These are phyloP conservation scores for Tricholoma bakamatsutake DNA, from an alignment of 768 basidiomycete genomes.

Conservation along the genomic window DNA sequence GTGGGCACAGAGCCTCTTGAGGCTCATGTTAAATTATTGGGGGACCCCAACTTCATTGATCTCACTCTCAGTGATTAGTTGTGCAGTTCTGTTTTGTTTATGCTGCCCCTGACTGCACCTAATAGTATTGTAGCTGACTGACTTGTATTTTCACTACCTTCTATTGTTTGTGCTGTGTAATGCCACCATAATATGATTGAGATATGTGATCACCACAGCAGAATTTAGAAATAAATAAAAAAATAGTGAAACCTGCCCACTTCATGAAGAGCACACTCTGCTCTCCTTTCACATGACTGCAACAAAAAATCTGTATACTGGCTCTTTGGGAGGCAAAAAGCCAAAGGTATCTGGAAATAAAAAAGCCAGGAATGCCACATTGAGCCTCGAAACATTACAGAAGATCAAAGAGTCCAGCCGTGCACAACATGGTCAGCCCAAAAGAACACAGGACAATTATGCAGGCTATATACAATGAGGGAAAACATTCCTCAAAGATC, in stretches of 20 bases:
- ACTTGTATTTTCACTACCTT: neutral
- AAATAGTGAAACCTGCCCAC: neutral
- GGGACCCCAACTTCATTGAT: neutral
- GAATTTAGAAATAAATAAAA: neutral
- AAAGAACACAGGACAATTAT: neutral
- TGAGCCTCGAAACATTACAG: neutral
- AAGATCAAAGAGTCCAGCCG: neutral
- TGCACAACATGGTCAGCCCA: neutral
- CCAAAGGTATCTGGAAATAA: neutral
- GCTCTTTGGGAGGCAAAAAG: neutral
- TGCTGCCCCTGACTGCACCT: neutral
- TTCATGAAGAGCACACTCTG: neutral
- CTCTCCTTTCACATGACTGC: neutral
- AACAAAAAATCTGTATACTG: neutral
- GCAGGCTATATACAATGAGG: neutral
- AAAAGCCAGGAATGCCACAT: neutral
- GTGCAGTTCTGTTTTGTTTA: neutral
- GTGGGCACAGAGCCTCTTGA: neutral
- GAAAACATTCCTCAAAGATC: neutral
- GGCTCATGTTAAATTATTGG: neutral
- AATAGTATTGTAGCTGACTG: neutral
- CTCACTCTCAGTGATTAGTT: neutral
- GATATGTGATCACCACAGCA: neutral
- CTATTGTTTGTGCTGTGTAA: neutral
- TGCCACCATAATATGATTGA: neutral